Evolutionary conservation across 2,329 filamentous ascomycete species (phyloP), one percentile per base, ranked within the genome.

Genomic region (Tolypocladium album): DNA sequence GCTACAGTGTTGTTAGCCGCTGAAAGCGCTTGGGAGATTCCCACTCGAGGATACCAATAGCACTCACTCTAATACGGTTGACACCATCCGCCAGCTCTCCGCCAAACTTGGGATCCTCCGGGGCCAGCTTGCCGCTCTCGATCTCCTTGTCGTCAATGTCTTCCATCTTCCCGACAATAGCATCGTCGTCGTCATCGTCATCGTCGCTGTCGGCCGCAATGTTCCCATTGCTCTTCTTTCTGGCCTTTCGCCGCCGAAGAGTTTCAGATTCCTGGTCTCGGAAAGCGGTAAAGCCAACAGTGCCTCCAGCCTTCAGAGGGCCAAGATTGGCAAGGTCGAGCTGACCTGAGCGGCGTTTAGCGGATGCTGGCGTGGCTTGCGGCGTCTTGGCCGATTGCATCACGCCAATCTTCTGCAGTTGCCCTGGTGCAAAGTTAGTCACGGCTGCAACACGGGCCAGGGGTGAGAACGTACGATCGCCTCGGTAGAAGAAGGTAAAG

Each of bases 401-500:
- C 43, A 99, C 90, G 43, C 93, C 93, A 87, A 99, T 96, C 75
- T 97, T 99, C 70, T 92, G 88, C 57, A 99, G 80, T 86, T 99
- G 94, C 58, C 91, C 92, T 96, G 65, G 11, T 59, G 39, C 34
- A 40, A 15, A n/a, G 50, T 65, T 38, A 64, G 59, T 40, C 2
- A 9, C 40, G n/a, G 11, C 20, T 13, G n/a, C 17, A 12, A 11
- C 20, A 17, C 20, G 24, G n/a, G 55, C 20, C 3, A 20, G 15
- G 15, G 9, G 55, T 6, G 31, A 11, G n/a, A 47, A 85, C 91
- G 79, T 80, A 95, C 93, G 88, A 72, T 96, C 90, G 72, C 94
- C 94, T 62, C 94, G 86, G 73, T 99, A 99, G 76, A 97, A 91
- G 74, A 99, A 99, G 36, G 95, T 97, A 73, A 99, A 99, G 11